Evolutionary conservation across 257 asterid species (phyloP).

Genomic region (Nicotiana paniculata): DNA sequence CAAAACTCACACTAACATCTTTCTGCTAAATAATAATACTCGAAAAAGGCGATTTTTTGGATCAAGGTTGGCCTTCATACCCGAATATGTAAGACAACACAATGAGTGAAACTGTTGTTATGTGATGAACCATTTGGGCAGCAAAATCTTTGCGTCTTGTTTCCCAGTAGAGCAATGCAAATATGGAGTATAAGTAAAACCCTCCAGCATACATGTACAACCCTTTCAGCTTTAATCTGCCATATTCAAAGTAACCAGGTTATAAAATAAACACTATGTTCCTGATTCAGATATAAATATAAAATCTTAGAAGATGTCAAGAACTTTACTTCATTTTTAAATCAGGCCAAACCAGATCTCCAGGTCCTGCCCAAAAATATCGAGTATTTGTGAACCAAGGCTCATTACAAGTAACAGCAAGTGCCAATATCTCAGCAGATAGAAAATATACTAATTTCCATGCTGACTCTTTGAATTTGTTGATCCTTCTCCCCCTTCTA

Average conservation of each 20-base stretch:
- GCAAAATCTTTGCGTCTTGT: conserved; percentile 23
- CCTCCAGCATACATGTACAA: conserved; percentile 36
- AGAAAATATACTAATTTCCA: conserved; percentile 26
- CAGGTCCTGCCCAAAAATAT: conserved; percentile 33
- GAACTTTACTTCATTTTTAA: conserved; percentile 24
- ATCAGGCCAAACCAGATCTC: conserved; percentile 31
- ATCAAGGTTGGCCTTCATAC: background rate
- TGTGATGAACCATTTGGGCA: conserved; percentile 26
- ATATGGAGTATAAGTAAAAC: conserved; percentile 27
- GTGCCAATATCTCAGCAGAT: conserved; percentile 26
- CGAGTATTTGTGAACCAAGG: conserved; percentile 31
- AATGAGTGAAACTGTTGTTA: conserved; percentile 20
- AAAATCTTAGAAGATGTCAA: background rate
- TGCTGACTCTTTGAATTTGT: conserved; percentile 31
- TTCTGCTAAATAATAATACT: background rate
- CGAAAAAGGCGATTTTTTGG: background rate
- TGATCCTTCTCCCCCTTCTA: conserved; percentile 11
- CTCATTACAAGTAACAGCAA: conserved; percentile 22
- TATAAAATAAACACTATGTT: background rate
- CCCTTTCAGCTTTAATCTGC: conserved; percentile 25
- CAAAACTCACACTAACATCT: background rate
- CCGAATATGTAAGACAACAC: conserved; percentile 26
- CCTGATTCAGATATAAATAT: background rate
- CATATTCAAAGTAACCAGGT: background rate
- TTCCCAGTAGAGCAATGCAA: conserved; percentile 30